Base-by-base conservation (phyloP, 148 eudicot genomes). In the Cornus controversa region DNA sequence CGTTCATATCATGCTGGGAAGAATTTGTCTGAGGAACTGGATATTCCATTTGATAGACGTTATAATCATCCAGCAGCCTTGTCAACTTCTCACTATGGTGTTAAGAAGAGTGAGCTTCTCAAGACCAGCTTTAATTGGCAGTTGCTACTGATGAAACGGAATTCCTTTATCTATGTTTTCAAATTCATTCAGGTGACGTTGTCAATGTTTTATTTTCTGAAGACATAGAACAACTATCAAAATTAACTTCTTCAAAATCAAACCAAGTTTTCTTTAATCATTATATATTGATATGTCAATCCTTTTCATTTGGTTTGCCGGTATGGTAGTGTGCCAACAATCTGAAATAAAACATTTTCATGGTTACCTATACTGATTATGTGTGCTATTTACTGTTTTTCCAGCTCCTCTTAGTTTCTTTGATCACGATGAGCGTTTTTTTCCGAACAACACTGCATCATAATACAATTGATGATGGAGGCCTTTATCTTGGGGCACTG, bases 1-100 rank as follows among this genome's bases (percentile, higher is more conserved):
- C 89, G 83, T 45, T 86, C 89, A 66, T 90, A 69, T 74, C 85
- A 71, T 31, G 87, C 83, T 31, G 99, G 99, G 24, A 93, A 77
- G 72, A 87, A 69, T 74, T 81, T 96, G 82, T 81, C 73, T 28
- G 86, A 84, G 67, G 93, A 93, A 77, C 82, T 96, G 71, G 81
- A 87, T 71, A 78, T 75, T 72, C 97, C 97, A 72, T 96, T 89
- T 85, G 94, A 96, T 74, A 93, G 81, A 80, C 85, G 86, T 69
- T 84, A 87, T 36, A 92, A 83, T 84, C 99, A 96, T 87, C 98
- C 98, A 77, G 97, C 99, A 71, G 99, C 99, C 66, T 88, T 96
- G 81, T 87, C 95, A 82, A 88, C 90, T 72, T 93, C 98, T 80
- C 53, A 64, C 36, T 96, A 93, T 80, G 99, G 99, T 6, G 87